These are phyloP conservation scores for Cordia subcordata DNA, from an alignment of 257 asterid genomes.

Conservation along the genomic window DNA sequence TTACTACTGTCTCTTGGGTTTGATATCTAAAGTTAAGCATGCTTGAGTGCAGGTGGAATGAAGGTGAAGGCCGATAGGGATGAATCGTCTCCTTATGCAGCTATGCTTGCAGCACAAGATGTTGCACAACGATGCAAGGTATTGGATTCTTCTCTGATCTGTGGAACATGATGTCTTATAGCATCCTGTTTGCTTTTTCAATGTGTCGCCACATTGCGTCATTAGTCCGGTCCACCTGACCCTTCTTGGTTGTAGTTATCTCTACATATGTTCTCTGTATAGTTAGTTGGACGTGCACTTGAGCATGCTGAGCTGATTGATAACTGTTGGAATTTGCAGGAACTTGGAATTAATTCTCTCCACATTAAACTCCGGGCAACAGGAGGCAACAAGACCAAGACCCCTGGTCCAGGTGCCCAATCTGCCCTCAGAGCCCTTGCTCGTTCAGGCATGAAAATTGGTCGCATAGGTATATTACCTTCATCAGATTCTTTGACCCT, in stretches of 20 bases:
- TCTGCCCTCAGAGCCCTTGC: slow-evolving; percentile 93
- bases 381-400: slow-evolving; percentile 91
- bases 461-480: slow-evolving; percentile 67
- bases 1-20: no score
- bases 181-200: neutral
- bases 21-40: neutral
- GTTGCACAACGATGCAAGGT: slow-evolving; percentile 93
- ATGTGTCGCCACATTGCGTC: neutral
- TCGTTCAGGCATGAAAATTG: slow-evolving; percentile 95
- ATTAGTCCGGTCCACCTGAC: neutral
- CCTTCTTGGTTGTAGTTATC: neutral
- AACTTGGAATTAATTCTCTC: slow-evolving; percentile 77
- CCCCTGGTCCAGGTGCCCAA: slow-evolving; percentile 97
- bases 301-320: neutral
- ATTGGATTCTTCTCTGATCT: neutral
- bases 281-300: neutral
- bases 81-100: slow-evolving; percentile 95
- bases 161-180: neutral
- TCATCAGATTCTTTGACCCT: neutral
- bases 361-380: slow-evolving; percentile 91
- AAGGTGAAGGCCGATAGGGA: slow-evolving; percentile 95
- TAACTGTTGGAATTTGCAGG: slow-evolving; percentile 32
- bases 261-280: neutral
- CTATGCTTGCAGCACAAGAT: slow-evolving; percentile 99
- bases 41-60: slow-evolving; percentile 58